Evolutionary conservation across 2,329 filamentous ascomycete genomes (phyloP), one percentile per base, ranked within the genome.

Genomic region (Aquanectria penicillioides): DNA sequence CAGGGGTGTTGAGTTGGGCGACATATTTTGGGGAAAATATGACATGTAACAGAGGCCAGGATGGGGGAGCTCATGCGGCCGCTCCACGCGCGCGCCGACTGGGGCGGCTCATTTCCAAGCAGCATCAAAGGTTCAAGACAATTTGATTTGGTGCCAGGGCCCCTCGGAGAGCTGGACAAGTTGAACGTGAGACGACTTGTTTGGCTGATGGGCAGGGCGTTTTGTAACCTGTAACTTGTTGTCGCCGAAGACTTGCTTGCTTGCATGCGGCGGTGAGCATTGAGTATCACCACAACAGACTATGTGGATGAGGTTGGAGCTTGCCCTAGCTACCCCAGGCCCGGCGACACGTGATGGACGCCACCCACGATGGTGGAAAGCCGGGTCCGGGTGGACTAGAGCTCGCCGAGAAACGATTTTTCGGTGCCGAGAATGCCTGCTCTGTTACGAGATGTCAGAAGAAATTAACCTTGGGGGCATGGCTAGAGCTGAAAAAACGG

Each of bases 21-120:
- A 59, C 43, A 50, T 48, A 47, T 58, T 61, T n/a, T 47, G 37
- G 55, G 49, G 41, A 46, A 59, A 66, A 69, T 69, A 57, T 67
- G 66, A 66, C 63, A 51, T 66, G 67, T 69, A 63, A 66, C 52
- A 63, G 62, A 34, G 46, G 47, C 63, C 53, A 48, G 63, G 55
- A 47, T 61, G 33, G 28, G 41, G 54, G 55, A 61, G 59, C 65
- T 69, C 62, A 69, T 69, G 66, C 66, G 66, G 59, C 64, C 64
- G 60, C 67, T 67, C 34, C 57, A 66, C 51, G 67, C 61, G 63
- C 60, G 46, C 50, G 52, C 51, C 26, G 54, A 60, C 57, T 63
- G 51, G 51, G 65, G 59, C 52, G 41, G 47, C 63, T 65, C 66
- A 63, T 64, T 62, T 61, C 54, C 58, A 66, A 36, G 34, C 17